Evolutionary conservation across 2,329 filamentous ascomycete species (phyloP).

Genomic region (Periglandula ipomoeae): DNA sequence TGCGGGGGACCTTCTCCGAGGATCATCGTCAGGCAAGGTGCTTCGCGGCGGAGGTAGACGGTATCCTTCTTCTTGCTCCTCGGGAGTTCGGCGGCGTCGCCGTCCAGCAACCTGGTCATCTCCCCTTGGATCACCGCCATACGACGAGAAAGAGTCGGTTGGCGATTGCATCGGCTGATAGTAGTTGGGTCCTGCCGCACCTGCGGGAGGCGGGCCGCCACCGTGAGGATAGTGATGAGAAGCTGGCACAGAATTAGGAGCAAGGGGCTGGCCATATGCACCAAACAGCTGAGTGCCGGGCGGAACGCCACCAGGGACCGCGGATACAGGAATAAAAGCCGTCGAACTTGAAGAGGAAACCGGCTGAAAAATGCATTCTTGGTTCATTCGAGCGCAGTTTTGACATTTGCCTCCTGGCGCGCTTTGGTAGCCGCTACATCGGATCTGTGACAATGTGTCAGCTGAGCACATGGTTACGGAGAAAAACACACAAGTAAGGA

Average conservation of each 20-base stretch:
- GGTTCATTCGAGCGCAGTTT: constrained; percentile 53
- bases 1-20: constrained; percentile 40
- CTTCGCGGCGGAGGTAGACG: constrained; percentile 35
- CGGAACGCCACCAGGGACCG: constrained; percentile 47
- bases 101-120: constrained; percentile 24
- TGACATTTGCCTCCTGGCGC: constrained; percentile 50
- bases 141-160: constrained; percentile 32
- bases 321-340: constrained; percentile 50
- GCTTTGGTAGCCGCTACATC: constrained; percentile 52
- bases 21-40: constrained; percentile 36
- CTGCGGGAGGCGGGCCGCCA: constrained; percentile 12
- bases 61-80: constrained; percentile 32
- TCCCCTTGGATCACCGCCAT: constrained; percentile 22
- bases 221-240: constrained; percentile 14
- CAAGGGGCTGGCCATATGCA: constrained; percentile 47
- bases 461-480: not conserved
- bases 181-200: constrained; percentile 26
- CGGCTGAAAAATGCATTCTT: constrained; percentile 53
- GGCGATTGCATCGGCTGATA: constrained; percentile 36
- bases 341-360: constrained; percentile 47
- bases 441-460: constrained; percentile 33
- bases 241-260: constrained; percentile 21
- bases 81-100: constrained; percentile 27
- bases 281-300: constrained; percentile 48
- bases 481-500: too few species aligned